These are phyloP conservation scores for Termitomyces eurrhizus DNA, from an alignment of 768 basidiomycete genomes.

Conservation along the genomic window DNA sequence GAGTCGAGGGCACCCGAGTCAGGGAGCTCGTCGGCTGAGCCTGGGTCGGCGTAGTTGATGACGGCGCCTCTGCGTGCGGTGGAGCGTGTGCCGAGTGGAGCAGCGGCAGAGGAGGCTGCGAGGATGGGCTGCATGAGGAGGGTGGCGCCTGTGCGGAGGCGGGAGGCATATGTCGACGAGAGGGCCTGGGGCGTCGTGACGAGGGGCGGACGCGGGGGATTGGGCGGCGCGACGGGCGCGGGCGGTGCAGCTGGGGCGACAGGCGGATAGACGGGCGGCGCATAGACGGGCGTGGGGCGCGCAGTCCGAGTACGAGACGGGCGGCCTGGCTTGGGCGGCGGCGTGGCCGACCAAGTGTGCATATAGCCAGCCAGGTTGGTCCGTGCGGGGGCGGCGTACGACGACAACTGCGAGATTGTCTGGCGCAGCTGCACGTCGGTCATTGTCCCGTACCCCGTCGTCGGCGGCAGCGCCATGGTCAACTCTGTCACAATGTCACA, in stretches of 20 bases:
- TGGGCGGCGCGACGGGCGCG: constrained; percentile 32
- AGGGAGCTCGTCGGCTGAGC: constrained; percentile 75
- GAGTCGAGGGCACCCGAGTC: constrained; percentile 81
- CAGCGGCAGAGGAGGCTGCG: constrained; percentile 25
- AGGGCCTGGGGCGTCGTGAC: constrained; percentile 66
- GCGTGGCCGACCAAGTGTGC: constrained; percentile 61
- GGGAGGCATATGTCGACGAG: constrained; percentile 80
- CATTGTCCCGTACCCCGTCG: constrained; percentile 38
- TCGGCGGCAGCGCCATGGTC: constrained; percentile 18
- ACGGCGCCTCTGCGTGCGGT: constrained; percentile 60
- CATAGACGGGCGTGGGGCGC: constrained; percentile 35
- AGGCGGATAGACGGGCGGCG: constrained; percentile 35
- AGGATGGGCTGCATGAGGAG: constrained; percentile 87
- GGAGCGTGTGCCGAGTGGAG: constrained; percentile 31
- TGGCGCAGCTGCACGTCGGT: constrained; percentile 62
- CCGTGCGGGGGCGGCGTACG: constrained; percentile 38
- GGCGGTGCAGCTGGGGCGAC: constrained; percentile 19
- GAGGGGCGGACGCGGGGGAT: constrained; percentile 53
- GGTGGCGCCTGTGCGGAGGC: constrained; percentile 87
- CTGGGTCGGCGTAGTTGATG: constrained; percentile 86
- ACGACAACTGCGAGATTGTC: constrained; percentile 51
- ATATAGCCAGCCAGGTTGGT: constrained; percentile 30
- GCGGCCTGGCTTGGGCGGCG: constrained; percentile 38
- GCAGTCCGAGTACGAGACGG: not conserved
- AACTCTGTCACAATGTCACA: not conserved